Conservation (phyloP, 768 basidiomycete genomes). For the Mycena olivaceomarginata region DNA sequence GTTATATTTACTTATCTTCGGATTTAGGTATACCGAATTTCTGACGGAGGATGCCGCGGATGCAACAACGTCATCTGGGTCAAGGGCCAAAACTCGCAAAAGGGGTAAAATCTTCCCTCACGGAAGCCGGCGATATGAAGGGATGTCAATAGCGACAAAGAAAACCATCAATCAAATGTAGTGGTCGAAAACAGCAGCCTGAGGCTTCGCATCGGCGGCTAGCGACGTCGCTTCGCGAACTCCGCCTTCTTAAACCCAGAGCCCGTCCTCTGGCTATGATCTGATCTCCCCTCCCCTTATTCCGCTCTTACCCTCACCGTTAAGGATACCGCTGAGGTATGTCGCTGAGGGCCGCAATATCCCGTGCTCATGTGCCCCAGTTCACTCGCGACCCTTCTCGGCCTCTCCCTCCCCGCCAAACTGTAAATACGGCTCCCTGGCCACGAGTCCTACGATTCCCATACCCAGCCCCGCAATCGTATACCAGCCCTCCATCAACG, state of each 20-base stretch:
- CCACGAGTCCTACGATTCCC: slow-evolving; percentile 54
- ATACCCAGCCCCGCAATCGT: slow-evolving; percentile 53
- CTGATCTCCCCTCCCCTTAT: slow-evolving; percentile 28
- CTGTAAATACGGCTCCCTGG: slow-evolving; percentile 22
- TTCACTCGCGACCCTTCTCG: slow-evolving; percentile 81
- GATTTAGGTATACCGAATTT: neutral
- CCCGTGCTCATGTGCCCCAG: neutral
- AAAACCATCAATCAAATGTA: slow-evolving; percentile 32
- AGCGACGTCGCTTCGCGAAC: slow-evolving; percentile 35
- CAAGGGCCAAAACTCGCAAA: neutral
- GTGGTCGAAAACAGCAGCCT: slow-evolving; percentile 30
- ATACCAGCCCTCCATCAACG: neutral
- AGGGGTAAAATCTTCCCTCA: slow-evolving; percentile 7
- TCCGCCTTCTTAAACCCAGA: slow-evolving; percentile 32
- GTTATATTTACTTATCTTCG: neutral
- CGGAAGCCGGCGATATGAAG: slow-evolving; percentile 21
- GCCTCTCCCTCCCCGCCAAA: slow-evolving; percentile 61
- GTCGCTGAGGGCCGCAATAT: neutral
- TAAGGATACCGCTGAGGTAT: slow-evolving; percentile 42
- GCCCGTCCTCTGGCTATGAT: slow-evolving; percentile 13
- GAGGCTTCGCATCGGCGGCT: slow-evolving; percentile 28
- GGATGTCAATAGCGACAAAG: slow-evolving; percentile 27
- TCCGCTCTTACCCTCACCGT: slow-evolving; percentile 26
- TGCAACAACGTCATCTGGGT: neutral
- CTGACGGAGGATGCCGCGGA: neutral